These are phyloP conservation scores for Agaricus blazei DNA, from an alignment of 768 basidiomycete species.

Conservation along the genomic window DNA sequence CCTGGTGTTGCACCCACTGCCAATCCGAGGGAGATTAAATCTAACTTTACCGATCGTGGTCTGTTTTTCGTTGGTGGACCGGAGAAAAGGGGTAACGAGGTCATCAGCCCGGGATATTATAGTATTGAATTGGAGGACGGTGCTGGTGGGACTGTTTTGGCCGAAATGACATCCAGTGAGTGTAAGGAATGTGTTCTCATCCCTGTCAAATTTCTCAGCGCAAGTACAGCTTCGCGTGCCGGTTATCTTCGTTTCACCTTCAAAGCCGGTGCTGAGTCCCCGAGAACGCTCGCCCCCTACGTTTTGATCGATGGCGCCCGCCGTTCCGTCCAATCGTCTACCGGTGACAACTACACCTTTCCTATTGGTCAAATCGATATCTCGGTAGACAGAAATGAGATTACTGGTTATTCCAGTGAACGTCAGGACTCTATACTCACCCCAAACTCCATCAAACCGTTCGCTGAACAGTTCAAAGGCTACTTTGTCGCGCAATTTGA, in stretches of 20 bases:
- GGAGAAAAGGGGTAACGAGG: slow-evolving; percentile 51
- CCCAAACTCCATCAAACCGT: slow-evolving; percentile 36
- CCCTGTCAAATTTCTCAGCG: background rate
- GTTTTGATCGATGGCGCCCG: slow-evolving; percentile 65
- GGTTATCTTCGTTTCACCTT: slow-evolving; percentile 75
- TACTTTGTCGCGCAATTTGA: slow-evolving; percentile 61
- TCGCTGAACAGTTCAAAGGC: slow-evolving; percentile 39
- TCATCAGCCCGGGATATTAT: slow-evolving; percentile 50
- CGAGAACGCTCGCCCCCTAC: slow-evolving; percentile 33
- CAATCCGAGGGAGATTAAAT: background rate
- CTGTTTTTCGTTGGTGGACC: slow-evolving; percentile 38
- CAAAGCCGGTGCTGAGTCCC: slow-evolving; percentile 19
- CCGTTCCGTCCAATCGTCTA: slow-evolving; percentile 52
- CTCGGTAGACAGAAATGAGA: slow-evolving; percentile 15
- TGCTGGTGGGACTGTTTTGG: slow-evolving; percentile 44
- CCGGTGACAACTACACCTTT: slow-evolving; percentile 39
- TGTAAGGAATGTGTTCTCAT: slow-evolving; percentile 6
- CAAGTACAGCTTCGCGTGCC: slow-evolving; percentile 56
- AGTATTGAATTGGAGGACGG: slow-evolving; percentile 49
- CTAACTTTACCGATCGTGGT: background rate
- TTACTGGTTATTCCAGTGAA: slow-evolving; percentile 5
- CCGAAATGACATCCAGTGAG: slow-evolving; percentile 61
- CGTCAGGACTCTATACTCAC: slow-evolving; percentile 40
- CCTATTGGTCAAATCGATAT: slow-evolving; percentile 49
- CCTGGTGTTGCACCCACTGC: slow-evolving; percentile 39